Evolutionary conservation across 495 filamentous ascomycete genomes (phyloP).

Genomic region (Hypoxylon lenormandii): DNA sequence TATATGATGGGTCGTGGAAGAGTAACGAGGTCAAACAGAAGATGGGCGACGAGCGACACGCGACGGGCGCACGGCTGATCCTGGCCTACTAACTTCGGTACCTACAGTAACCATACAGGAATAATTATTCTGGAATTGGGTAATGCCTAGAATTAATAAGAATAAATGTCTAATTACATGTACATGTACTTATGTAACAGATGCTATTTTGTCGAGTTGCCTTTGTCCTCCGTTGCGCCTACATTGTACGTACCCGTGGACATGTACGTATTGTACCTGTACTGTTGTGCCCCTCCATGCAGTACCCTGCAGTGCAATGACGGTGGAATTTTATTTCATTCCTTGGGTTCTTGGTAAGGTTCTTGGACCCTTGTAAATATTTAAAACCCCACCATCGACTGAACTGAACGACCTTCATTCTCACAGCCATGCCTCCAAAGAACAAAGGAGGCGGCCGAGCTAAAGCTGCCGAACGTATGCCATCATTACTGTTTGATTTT

Average conservation of each 20-base stretch:
- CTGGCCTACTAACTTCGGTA: no score
- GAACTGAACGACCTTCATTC: not conserved
- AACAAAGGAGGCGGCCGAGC: constrained; percentile 46
- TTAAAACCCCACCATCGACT: constrained; percentile 43
- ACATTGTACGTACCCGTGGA: no score
- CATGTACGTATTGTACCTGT: no score
- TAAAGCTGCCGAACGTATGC: constrained; percentile 48
- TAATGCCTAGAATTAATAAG: not conserved
- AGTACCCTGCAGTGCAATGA: not conserved
- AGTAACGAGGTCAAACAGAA: no score
- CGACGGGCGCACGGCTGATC: no score
- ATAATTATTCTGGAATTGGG: no score
- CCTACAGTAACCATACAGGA: no score
- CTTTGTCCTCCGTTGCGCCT: constrained; percentile 1
- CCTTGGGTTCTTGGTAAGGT: constrained; percentile 1
- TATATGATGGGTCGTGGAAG: not conserved
- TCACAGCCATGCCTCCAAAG: constrained; percentile 46
- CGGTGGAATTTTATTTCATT: constrained; percentile 27
- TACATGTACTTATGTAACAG: not conserved
- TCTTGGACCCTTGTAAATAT: constrained; percentile 16
- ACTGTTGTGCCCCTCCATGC: constrained; percentile 32
- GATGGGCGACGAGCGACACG: no score
- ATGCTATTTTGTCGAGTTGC: not conserved
- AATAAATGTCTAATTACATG: constrained; percentile 2
- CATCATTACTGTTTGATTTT: not conserved